These are phyloP conservation scores for Nannochloris sp. DNA, from an alignment of 139 green algal genomes.

Conservation along the genomic window DNA sequence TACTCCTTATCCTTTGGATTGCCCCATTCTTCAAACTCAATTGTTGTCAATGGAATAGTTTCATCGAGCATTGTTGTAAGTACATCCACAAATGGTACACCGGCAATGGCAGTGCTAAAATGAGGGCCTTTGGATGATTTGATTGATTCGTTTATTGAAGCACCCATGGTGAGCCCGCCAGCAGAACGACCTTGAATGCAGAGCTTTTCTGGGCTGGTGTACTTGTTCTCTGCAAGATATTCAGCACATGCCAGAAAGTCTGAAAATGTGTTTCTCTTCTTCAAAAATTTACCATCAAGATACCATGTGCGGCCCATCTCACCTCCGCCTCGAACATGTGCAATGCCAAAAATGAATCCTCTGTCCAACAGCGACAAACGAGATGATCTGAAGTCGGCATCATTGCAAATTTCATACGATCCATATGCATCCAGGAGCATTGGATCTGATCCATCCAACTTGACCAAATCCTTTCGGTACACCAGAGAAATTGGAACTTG, in stretches of 20 bases:
- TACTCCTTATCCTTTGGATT: slow-evolving; percentile 43
- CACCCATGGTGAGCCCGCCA: slow-evolving; percentile 64
- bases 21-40: slow-evolving; percentile 40
- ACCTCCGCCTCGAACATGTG: slow-evolving; percentile 71
- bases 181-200: slow-evolving; percentile 62
- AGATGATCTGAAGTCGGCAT: slow-evolving; percentile 23
- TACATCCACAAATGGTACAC: slow-evolving; percentile 89
- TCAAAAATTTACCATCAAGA: slow-evolving; percentile 60
- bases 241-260: slow-evolving; percentile 70
- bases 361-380: slow-evolving; percentile 64
- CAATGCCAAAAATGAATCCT: slow-evolving; percentile 66
- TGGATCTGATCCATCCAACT: slow-evolving; percentile 56
- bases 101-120: slow-evolving; percentile 31
- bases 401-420: slow-evolving; percentile 53
- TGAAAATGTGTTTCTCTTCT: slow-evolving; percentile 71
- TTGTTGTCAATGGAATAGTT: slow-evolving; percentile 41
- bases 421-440: slow-evolving; percentile 51
- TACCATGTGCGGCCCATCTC: slow-evolving; percentile 78
- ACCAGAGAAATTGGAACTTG: slow-evolving; percentile 59
- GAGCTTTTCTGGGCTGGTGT: slow-evolving; percentile 35
- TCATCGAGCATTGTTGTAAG: slow-evolving; percentile 69
- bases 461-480: slow-evolving; percentile 52
- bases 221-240: slow-evolving; percentile 46
- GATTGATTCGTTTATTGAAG: slow-evolving; percentile 46
- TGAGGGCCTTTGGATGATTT: slow-evolving; percentile 44